These are phyloP conservation scores for Fusarium fujikuroi DNA, from an alignment of 2,329 filamentous ascomycete species.

Conservation along the genomic window DNA sequence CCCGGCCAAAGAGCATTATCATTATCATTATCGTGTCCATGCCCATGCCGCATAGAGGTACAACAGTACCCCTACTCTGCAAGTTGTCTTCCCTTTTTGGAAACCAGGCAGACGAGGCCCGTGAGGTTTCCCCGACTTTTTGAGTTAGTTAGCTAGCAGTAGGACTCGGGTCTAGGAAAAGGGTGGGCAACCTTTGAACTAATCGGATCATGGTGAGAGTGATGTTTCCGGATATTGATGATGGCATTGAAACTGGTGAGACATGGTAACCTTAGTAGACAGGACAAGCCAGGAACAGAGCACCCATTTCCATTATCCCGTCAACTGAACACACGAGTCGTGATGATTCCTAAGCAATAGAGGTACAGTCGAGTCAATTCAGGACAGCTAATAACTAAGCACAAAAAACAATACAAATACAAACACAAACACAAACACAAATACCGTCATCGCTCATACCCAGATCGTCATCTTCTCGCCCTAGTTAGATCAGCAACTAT, in stretches of 20 bases:
- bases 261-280: not conserved
- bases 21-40: slow-evolving; percentile 18
- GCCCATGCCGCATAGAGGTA: not conserved
- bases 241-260: slow-evolving; percentile 2
- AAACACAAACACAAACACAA: not conserved
- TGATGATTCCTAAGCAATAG: not conserved
- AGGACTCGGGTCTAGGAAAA: not conserved
- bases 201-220: slow-evolving; percentile 13
- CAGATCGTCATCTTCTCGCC: slow-evolving; percentile 27
- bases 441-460: slow-evolving; percentile 27
- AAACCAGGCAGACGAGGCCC: slow-evolving; percentile 8
- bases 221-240: slow-evolving; percentile 10
- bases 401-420: slow-evolving; percentile 2
- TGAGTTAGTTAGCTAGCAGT: slow-evolving; percentile 7
- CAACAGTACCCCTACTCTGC: slow-evolving; percentile 1
- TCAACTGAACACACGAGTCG: slow-evolving; percentile 4
- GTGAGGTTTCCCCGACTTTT: slow-evolving; percentile 5
- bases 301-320: not conserved
- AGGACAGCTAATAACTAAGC: not conserved
- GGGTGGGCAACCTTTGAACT: slow-evolving; percentile 1
- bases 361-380: not conserved
- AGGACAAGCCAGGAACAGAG: slow-evolving; percentile 17
- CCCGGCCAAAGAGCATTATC: not conserved
- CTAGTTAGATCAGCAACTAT: slow-evolving; percentile 12
- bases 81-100: slow-evolving; percentile 24